Percentiles rank a stretch among this genome's conserved stretches.
These are phyloP conservation scores for Sphagnum magellanicum DNA, from an alignment of 228 moss, liverwort and hornwort species.

Conservation along the genomic window DNA sequence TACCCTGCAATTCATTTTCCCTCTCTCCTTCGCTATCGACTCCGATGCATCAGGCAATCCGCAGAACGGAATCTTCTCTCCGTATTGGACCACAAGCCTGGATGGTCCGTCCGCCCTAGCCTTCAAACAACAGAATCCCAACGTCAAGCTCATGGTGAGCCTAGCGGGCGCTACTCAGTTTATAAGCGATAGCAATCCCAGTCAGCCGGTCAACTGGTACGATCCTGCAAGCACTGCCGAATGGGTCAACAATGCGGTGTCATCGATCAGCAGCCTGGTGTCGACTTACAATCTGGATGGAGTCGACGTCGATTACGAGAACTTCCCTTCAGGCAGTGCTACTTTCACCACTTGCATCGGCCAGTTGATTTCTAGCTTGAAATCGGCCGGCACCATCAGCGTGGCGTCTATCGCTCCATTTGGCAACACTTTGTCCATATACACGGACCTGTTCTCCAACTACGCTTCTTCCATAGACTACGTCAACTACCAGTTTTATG, in stretches of 20 bases:
- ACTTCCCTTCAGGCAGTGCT: slow-evolving; percentile 4
- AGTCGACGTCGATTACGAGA: slow-evolving; percentile 34
- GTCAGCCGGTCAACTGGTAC: slow-evolving; percentile 10
- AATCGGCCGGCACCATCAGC: slow-evolving; percentile 12
- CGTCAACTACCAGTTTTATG: slow-evolving; percentile 33
- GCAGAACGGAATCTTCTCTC: slow-evolving; percentile 5
- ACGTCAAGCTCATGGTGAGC: not conserved
- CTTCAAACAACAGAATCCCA: not conserved
- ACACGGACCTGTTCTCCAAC: slow-evolving; percentile 2
- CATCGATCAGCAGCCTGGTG: slow-evolving; percentile 12
- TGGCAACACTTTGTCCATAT: not conserved
- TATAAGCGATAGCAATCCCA: not conserved
- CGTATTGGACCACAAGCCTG: slow-evolving; percentile 16
- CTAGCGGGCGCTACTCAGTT: slow-evolving; percentile 1
- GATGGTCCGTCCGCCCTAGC: not conserved
- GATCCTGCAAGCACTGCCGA: slow-evolving; percentile 7
- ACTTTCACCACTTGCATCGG: slow-evolving; percentile 24
- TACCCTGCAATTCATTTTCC: slow-evolving; percentile 18
- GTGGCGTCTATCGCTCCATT: slow-evolving; percentile 32
- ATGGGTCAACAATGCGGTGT: slow-evolving; percentile 25
- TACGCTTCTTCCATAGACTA: slow-evolving; percentile 22
- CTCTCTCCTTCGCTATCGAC: slow-evolving; percentile 23
- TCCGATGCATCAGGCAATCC: slow-evolving; percentile 6
- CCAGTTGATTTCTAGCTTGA: slow-evolving; percentile 19
- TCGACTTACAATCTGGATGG: slow-evolving; percentile 24